phyloP scores from a whole-genome alignment of 768 basidiomycete species.

The Russula griseocarnosa region DNA sequence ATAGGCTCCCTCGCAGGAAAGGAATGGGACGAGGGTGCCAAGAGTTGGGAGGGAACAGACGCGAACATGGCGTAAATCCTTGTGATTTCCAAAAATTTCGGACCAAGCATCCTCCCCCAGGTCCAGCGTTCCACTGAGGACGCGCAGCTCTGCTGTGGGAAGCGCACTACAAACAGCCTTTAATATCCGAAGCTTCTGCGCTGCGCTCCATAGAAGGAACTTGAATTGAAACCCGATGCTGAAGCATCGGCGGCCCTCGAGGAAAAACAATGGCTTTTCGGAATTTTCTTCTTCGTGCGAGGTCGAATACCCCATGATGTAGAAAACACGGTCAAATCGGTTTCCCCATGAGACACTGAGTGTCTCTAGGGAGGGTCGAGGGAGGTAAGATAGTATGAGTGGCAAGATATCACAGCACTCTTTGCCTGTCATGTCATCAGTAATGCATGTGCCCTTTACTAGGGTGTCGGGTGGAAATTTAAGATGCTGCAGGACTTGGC shows the following conservation, averaged over 20 bases:
- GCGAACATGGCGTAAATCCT: constrained; percentile 15
- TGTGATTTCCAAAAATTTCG: constrained; percentile 11
- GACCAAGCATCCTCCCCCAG: constrained; percentile 16
- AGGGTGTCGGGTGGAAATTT: constrained; percentile 5
- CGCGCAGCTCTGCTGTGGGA: constrained; percentile 11
- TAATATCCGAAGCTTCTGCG: constrained; percentile 22
- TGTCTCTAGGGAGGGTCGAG: constrained; percentile 18
- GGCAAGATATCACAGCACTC: constrained; percentile 21
- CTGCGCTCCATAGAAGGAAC: constrained; percentile 20
- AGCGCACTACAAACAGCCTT: constrained; percentile 16
- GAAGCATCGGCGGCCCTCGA: not conserved
- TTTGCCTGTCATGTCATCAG: constrained; percentile 16
- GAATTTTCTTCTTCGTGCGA: constrained; percentile 5
- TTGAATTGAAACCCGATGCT: constrained; percentile 12
- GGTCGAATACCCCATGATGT: constrained; percentile 13
- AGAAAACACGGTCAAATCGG: constrained; percentile 14
- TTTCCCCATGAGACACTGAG: constrained; percentile 19
- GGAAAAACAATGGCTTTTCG: constrained; percentile 1
- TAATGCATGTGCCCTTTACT: constrained; percentile 4
- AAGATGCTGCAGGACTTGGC: constrained; percentile 10
- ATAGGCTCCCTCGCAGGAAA: constrained; percentile 9
- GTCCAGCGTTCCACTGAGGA: constrained; percentile 15
- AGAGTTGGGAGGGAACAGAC: constrained; percentile 15
- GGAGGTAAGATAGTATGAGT: constrained; percentile 14
- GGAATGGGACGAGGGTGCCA: constrained; percentile 10